Evolutionary conservation across 495 filamentous ascomycete genomes (phyloP).

Genomic region (Penicillium maclennaniae): DNA sequence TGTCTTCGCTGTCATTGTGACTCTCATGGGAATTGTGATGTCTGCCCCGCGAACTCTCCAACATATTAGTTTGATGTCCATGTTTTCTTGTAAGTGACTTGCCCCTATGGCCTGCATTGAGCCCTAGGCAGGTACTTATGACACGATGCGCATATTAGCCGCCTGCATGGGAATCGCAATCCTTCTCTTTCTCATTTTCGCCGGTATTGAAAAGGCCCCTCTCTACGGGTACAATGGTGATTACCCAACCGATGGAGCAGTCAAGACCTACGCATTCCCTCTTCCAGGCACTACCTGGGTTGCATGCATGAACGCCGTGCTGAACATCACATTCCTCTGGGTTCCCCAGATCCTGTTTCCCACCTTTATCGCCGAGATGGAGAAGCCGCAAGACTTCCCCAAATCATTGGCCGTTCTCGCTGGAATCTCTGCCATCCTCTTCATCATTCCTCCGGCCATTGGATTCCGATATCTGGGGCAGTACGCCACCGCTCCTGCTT

Average conservation of each 20-base stretch:
- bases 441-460: conserved; percentile 50
- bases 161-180: conserved; percentile 44
- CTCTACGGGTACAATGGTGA: conserved; percentile 24
- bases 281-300: conserved; percentile 43
- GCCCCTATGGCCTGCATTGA: neutral
- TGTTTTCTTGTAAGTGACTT: conserved; percentile 33
- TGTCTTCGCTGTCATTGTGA: conserved; percentile 30
- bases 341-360: conserved; percentile 54
- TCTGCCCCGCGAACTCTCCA: conserved; percentile 38
- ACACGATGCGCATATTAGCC: conserved; percentile 10
- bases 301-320: conserved; percentile 43
- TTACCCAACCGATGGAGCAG: conserved; percentile 37
- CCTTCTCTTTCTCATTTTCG: conserved; percentile 45
- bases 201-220: conserved; percentile 40
- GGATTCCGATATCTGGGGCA: conserved; percentile 52
- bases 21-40: conserved; percentile 39
- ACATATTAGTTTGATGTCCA: conserved; percentile 45
- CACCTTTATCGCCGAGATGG: conserved; percentile 57
- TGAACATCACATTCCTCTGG: conserved; percentile 47
- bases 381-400: conserved; percentile 52
- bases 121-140: neutral
- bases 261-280: conserved; percentile 44
- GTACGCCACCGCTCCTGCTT: conserved; percentile 47
- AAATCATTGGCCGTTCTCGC: conserved; percentile 48
- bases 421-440: conserved; percentile 47